phyloP scores from a whole-genome alignment of 805 yeast genomes.

The Candida ovalis region DNA sequence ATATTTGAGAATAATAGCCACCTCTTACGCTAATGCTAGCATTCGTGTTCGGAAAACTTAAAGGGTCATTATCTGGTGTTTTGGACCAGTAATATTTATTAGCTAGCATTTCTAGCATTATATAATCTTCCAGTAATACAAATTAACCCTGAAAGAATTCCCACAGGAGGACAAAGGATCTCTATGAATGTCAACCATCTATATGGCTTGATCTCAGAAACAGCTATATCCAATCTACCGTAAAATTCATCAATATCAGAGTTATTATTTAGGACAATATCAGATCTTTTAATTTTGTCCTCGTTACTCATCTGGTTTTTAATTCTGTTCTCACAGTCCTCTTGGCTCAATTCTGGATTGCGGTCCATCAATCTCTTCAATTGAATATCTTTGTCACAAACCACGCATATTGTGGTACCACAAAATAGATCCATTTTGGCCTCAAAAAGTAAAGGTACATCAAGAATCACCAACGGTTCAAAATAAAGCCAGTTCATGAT shows the following conservation, averaged over 20 bases:
- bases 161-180: not conserved
- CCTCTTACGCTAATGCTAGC: too few relatives aligned
- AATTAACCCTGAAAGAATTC: not conserved
- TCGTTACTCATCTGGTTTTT: constrained; percentile 68
- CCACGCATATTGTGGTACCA: constrained; percentile 65
- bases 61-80: too few relatives aligned
- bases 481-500: constrained; percentile 56
- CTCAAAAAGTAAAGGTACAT: constrained; percentile 89
- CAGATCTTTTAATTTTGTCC: constrained; percentile 56
- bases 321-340: constrained; percentile 72
- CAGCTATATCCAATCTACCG: constrained; percentile 34
- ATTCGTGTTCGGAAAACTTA: too few relatives aligned
- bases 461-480: constrained; percentile 63
- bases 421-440: constrained; percentile 67
- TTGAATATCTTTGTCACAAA: constrained; percentile 58
- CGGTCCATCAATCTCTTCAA: constrained; percentile 58
- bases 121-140: not conserved
- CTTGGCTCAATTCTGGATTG: constrained; percentile 59
- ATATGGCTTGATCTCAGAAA: not conserved
- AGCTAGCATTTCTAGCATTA: too few relatives aligned
- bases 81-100: too few relatives aligned
- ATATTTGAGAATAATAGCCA: too few relatives aligned
- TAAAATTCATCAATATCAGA: constrained; percentile 40
- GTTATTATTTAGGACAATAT: constrained; percentile 64
- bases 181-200: not conserved